These are phyloP conservation scores for Leccinum subrobustum DNA, from an alignment of 1,284 basidiomycete genomes.

Conservation along the genomic window DNA sequence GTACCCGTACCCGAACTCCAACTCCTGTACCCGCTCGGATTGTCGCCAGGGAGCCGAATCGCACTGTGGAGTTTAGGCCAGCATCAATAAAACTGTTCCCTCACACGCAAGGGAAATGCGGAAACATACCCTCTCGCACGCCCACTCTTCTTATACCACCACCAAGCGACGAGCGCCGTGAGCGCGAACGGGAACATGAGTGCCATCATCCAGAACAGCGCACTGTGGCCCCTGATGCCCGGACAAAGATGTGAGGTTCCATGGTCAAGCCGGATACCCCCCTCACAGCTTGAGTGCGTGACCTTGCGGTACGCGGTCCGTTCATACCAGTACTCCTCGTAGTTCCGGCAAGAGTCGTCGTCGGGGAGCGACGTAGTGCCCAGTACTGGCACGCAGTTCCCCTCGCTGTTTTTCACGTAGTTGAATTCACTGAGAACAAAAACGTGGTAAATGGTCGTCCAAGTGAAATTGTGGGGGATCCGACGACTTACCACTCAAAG, in stretches of 20 bases:
- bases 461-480: background rate
- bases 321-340: slow-evolving; percentile 84
- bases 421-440: slow-evolving; percentile 78
- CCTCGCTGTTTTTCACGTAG: slow-evolving; percentile 63
- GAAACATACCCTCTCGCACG: slow-evolving; percentile 64
- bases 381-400: slow-evolving; percentile 72
- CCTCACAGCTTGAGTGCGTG: slow-evolving; percentile 81
- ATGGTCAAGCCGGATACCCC: slow-evolving; percentile 70
- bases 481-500: slow-evolving; percentile 83
- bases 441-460: background rate
- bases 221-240: slow-evolving; percentile 67
- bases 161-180: slow-evolving; percentile 73
- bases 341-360: slow-evolving; percentile 61
- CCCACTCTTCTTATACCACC: slow-evolving; percentile 74
- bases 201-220: slow-evolving; percentile 73
- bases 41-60: slow-evolving; percentile 67
- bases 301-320: slow-evolving; percentile 89
- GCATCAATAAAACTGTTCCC: slow-evolving; percentile 8
- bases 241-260: slow-evolving; percentile 77
- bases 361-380: slow-evolving; percentile 62
- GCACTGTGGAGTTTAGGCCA: slow-evolving; percentile 43
- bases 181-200: slow-evolving; percentile 73
- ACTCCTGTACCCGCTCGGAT: slow-evolving; percentile 37
- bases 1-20: slow-evolving; percentile 40
- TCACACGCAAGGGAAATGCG: background rate